Base-by-base conservation (phyloP, 306 rosid species). In the Prunus armeniaca region DNA sequence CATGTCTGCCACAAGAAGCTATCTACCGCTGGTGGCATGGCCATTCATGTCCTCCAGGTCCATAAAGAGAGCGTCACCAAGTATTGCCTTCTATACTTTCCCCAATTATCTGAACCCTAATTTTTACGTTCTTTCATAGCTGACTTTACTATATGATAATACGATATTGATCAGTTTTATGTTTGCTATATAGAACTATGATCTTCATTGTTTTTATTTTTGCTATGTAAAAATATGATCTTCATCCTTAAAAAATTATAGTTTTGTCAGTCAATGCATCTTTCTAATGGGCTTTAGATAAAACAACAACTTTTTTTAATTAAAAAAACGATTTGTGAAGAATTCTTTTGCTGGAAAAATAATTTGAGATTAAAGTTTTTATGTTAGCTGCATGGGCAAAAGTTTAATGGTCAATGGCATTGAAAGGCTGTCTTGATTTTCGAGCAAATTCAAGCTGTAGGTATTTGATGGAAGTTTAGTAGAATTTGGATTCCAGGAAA, bases 1-100 rank as follows among this genome's bases (percentile, higher is more conserved):
- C 99, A 96, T 34, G 96, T 92, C 82, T 96, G 99, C 87, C 98
- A 96, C 66, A 96, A 96, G 86, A 96, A 96, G 86, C 99, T 96
- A 67, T 96, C 99, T 14, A 96, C 99, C 22, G 99, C 99, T 9
- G 92, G 99, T 3, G 99, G 99, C 69, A 96, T 96, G 99, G 88
- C 96, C 87, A 96, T 96, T 70, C 99, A 96, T 52, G 99, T 96
- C 51, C 98, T 96, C 28, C 99, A 96, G 88, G 99, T 96, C 63
- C 99, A 96, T 89, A 96, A 96, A 72, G 99, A 96, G 86, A 72
- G 88, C 76, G 99, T 96, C 87, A 86, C 93, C 87, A 91, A 92
- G 99, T 96, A 83, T 46, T 9, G 46, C 5, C 64, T 55, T 65
- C 71, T 41, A 1, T 3, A n/a, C 5, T 28, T n/a, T 38, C 38